A percentile compares a stretch with the other conserved stretches of the same genome.
Conservation (phyloP, 2,329 filamentous ascomycete genomes). For the Colletotrichum navitas region DNA sequence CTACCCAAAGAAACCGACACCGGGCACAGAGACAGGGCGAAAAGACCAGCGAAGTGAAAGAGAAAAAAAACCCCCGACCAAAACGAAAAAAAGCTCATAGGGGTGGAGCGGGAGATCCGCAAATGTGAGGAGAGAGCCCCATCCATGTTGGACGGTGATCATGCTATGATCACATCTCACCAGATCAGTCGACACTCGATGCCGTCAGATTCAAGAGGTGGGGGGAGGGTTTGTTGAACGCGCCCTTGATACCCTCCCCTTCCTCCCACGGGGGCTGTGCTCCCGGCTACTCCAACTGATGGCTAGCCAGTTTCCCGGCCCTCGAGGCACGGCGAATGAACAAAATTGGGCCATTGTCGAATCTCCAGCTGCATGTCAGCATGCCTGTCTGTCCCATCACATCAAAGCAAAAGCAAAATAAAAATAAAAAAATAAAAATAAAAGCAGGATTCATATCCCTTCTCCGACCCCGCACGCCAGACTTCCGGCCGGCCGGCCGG, state of each 20-base stretch:
- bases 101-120: constrained; percentile 9
- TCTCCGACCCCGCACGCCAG: not conserved
- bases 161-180: constrained; percentile 35
- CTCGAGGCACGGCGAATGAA: not conserved
- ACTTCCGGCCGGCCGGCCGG: constrained; percentile 22
- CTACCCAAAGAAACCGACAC: not conserved
- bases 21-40: not conserved
- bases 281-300: not conserved
- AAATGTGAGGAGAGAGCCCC: constrained; percentile 10
- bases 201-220: constrained; percentile 12
- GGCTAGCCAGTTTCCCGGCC: not conserved
- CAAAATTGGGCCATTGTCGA: not conserved
- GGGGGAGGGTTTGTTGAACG: not conserved
- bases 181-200: constrained; percentile 23
- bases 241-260: not conserved
- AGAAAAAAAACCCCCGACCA: not conserved
- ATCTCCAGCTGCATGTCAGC: constrained; percentile 22
- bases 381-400: constrained; percentile 23
- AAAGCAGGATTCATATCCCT: constrained; percentile 10
- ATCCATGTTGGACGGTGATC: not conserved
- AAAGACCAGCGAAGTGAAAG: not conserved
- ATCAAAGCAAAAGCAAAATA: not conserved
- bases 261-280: not conserved
- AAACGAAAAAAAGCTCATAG: not conserved
- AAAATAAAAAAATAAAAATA: too few relatives aligned